Evolutionary conservation across 805 yeast genomes (phyloP).

Genomic region (Torulaspora microellipsoides): DNA sequence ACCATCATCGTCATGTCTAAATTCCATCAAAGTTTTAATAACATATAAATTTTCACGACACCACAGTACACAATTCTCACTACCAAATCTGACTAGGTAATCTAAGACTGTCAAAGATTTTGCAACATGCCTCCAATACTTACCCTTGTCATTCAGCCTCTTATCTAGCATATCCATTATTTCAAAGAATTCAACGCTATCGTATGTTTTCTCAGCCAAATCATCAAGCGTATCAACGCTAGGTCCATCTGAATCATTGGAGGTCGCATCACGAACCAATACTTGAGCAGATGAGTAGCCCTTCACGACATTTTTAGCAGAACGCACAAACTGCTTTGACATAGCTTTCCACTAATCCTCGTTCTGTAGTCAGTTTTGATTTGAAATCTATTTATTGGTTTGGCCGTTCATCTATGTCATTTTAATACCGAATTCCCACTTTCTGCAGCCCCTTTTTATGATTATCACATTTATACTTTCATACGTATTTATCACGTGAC

Average conservation of each 20-base stretch:
- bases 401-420: too few relatives aligned
- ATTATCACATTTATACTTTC: too few relatives aligned
- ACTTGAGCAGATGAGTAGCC: slow-evolving; percentile 88
- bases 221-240: slow-evolving; percentile 78
- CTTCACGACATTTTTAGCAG: slow-evolving; percentile 67
- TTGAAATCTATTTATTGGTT: too few relatives aligned
- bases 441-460: too few relatives aligned
- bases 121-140: slow-evolving; percentile 94
- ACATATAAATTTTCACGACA: slow-evolving; percentile 82
- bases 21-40: slow-evolving; percentile 85
- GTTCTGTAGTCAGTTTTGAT: too few relatives aligned
- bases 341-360: slow-evolving; percentile 32
- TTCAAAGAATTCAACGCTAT: slow-evolving; percentile 69
- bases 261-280: slow-evolving; percentile 84
- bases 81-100: slow-evolving; percentile 76
- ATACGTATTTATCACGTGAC: too few relatives aligned
- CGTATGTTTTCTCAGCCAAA: slow-evolving; percentile 67
- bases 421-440: too few relatives aligned
- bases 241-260: slow-evolving; percentile 84
- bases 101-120: slow-evolving; percentile 83
- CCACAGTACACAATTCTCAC: slow-evolving; percentile 88
- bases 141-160: slow-evolving; percentile 89
- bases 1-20: slow-evolving; percentile 70
- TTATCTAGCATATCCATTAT: slow-evolving; percentile 92
- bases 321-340: slow-evolving; percentile 75